These are phyloP conservation scores for Paecilomyces sp. DNA, from an alignment of 2,329 filamentous ascomycete species.

Conservation along the genomic window DNA sequence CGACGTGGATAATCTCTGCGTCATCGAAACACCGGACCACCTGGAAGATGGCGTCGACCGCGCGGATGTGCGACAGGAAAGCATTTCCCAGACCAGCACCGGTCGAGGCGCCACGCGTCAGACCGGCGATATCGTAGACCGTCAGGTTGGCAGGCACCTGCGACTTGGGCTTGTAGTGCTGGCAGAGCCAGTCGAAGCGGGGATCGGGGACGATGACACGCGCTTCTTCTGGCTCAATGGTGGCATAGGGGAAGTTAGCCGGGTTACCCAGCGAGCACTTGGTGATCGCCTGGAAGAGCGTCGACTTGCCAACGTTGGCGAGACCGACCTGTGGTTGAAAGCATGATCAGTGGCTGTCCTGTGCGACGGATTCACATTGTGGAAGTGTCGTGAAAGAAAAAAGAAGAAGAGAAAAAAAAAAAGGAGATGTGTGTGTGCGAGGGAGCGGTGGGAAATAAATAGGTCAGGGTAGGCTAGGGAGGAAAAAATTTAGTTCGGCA, in stretches of 20 bases:
- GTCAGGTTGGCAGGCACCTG: conserved; percentile 95
- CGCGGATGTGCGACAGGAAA: conserved; percentile 97
- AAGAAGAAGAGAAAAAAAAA: conserved; percentile 7
- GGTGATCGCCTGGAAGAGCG: conserved; percentile 98
- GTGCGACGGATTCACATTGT: not conserved
- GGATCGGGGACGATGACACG: conserved; percentile 95
- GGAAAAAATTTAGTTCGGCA: conserved; percentile 13
- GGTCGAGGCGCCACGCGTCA: conserved; percentile 91
- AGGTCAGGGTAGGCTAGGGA: conserved; percentile 8
- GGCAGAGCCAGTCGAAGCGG: conserved; percentile 88
- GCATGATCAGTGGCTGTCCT: conserved; percentile 5
- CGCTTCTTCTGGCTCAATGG: conserved; percentile 97
- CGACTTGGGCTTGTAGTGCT: conserved; percentile 98
- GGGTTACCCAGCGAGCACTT: conserved; percentile 97
- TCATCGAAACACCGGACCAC: conserved; percentile 97
- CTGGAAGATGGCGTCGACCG: conserved; percentile 96
- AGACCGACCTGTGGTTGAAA: conserved; percentile 69
- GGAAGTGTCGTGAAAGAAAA: not conserved
- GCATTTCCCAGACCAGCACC: conserved; percentile 96
- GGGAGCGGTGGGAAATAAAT: not conserved
- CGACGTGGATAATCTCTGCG: conserved; percentile 98
- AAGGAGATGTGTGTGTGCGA: conserved; percentile 10
- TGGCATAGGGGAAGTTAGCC: conserved; percentile 98
- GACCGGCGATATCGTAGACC: conserved; percentile 95
- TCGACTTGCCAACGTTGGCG: conserved; percentile 98